These are phyloP conservation scores for Geum urbanum DNA, from an alignment of 306 rosid genomes.

Conservation along the genomic window DNA sequence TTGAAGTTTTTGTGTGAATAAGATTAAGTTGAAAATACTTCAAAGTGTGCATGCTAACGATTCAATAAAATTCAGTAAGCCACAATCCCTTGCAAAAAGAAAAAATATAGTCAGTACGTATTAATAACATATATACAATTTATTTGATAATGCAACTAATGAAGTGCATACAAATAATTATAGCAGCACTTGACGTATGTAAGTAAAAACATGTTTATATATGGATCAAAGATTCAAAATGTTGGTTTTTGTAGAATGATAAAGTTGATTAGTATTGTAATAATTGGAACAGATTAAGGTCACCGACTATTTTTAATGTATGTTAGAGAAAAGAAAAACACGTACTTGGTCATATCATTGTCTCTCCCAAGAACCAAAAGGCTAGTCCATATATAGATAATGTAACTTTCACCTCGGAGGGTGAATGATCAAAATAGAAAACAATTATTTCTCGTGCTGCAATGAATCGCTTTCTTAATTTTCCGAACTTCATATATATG, in stretches of 20 bases:
- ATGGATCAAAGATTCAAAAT: background rate
- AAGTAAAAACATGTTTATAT: background rate
- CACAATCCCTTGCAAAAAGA: too few species aligned
- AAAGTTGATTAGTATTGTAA: background rate
- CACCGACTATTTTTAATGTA: background rate
- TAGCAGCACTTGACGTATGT: background rate
- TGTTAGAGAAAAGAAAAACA: constrained; percentile 29
- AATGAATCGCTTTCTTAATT: background rate
- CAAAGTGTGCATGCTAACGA: too few species aligned
- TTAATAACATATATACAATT: too few species aligned
- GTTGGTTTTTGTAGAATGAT: background rate
- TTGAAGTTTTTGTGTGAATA: too few species aligned
- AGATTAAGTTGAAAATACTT: too few species aligned
- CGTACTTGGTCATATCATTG: constrained; percentile 4
- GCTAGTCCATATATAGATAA: background rate
- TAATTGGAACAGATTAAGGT: background rate
- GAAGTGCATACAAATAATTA: background rate
- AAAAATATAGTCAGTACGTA: too few species aligned
- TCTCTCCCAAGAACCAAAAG: background rate
- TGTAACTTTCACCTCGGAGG: background rate
- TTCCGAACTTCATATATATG: too few species aligned
- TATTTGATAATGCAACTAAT: background rate
- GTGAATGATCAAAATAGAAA: background rate
- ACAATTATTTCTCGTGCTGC: constrained; percentile 9
- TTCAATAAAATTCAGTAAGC: too few species aligned